Evolutionary conservation across 2,329 filamentous ascomycete genomes (phyloP), one percentile per base, ranked within the genome.

Genomic region (Mycosphaerelloides madeirae): DNA sequence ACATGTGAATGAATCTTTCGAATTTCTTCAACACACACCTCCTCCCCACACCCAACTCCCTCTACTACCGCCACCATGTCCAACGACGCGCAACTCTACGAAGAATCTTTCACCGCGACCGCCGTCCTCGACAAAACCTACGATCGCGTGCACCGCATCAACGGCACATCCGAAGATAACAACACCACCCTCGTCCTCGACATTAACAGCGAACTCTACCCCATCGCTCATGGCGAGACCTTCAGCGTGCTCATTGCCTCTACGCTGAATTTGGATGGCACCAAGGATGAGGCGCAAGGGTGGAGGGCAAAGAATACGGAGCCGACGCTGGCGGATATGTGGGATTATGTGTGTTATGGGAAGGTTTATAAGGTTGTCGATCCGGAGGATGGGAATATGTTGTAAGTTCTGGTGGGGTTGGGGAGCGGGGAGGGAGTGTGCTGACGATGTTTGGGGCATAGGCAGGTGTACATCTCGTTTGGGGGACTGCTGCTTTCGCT

Each of bases 381-480:
- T 65, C 52, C 53, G 34, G 83, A 79, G 44, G 83, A 89, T 56
- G 84, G 84, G 20, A 85, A 90, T 64, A 88, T 82, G 46, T 91
- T 95, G 90, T 96, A 70, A 74, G 85, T 77, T 20, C 18, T 11
- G 22, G 9, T 28, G 28, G 33, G 12, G 14, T 15, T 22, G 32
- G n/a, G 18, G 16, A 18, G 12, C 11, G 19, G 31, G 20, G 33
- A n/a, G n/a, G n/a, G n/a, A 13, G 9, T 32, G 15, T 47, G 57
- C 60, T 68, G 46, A 69, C 46, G 8, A 22, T 28, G 20, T 9
- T 40, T 15, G 8, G 52, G n/a, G 31, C 14, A 54, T 57, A 97
- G 91, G 65, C 94, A 95, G 66, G 87, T 89, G 20, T 98, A 91
- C 69, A 78, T 94, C 57, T 95, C 89, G 1, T 98, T 96, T 61